phyloP scores from a whole-genome alignment of 2,329 filamentous ascomycete genomes.

The Fusarium compactum region DNA sequence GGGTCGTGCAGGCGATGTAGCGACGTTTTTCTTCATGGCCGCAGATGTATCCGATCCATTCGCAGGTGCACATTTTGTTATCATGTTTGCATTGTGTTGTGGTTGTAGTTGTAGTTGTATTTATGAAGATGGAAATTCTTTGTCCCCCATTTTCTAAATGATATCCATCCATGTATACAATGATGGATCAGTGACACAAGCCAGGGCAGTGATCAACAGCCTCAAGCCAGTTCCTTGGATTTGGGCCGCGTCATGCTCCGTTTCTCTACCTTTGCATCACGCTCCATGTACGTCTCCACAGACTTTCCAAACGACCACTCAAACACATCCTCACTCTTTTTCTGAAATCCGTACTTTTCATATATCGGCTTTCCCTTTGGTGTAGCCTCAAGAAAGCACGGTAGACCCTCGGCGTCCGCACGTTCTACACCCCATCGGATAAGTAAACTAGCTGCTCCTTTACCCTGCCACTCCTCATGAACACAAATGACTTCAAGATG shows the following conservation, averaged over 20 bases:
- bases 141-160: neutral
- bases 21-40: constrained; percentile 37
- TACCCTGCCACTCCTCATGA: constrained; percentile 57
- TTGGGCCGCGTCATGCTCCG: constrained; percentile 19
- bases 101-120: no score
- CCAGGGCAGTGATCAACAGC: constrained; percentile 11
- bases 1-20: constrained; percentile 38
- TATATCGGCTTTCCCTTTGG: constrained; percentile 61
- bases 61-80: constrained; percentile 40
- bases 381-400: constrained; percentile 65
- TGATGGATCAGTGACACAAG: constrained; percentile 29
- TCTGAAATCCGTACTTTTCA: constrained; percentile 60
- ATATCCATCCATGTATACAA: neutral
- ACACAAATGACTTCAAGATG: constrained; percentile 63
- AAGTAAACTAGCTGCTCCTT: constrained; percentile 58
- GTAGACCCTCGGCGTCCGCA: constrained; percentile 58
- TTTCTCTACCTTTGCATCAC: constrained; percentile 36
- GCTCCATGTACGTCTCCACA: constrained; percentile 54
- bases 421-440: constrained; percentile 61
- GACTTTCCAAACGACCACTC: constrained; percentile 49
- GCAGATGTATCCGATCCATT: constrained; percentile 30
- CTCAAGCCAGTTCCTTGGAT: constrained; percentile 19
- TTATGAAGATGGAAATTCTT: neutral
- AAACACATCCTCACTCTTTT: constrained; percentile 53
- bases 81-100: constrained; percentile 8